Conservation (phyloP, 306 rosid genomes). For the Acacia crassicarpa region DNA sequence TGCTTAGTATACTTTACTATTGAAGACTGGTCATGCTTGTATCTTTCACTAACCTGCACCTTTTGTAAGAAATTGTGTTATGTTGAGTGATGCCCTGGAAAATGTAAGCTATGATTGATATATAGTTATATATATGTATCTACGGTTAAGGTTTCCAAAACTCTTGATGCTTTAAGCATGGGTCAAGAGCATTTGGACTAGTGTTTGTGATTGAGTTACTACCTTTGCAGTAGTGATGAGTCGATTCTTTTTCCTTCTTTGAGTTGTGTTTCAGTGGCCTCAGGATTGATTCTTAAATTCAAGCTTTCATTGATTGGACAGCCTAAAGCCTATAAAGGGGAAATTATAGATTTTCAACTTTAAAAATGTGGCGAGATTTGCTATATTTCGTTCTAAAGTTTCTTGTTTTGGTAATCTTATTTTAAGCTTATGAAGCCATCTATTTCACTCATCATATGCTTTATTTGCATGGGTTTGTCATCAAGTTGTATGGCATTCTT, state of each 20-base stretch:
- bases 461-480: background rate
- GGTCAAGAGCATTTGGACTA: background rate
- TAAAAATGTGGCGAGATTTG: background rate
- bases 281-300: background rate
- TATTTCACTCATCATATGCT: background rate
- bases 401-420: background rate
- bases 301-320: background rate
- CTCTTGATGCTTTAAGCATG: background rate
- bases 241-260: background rate
- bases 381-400: background rate
- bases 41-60: constrained; percentile 11
- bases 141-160: background rate
- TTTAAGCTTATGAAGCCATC: background rate
- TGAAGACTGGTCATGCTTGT: constrained; percentile 16
- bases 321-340: background rate
- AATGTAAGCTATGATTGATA: constrained; percentile 2
- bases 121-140: background rate
- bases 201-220: background rate
- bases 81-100: background rate
- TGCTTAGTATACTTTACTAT: background rate
- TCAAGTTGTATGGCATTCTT: background rate
- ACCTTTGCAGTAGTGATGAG: background rate
- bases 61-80: background rate
- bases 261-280: background rate
- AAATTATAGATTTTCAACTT: background rate